Evolutionary conservation across 139 green algal genomes (phyloP).

Genomic region (Pseudopediastrum boryanum): DNA sequence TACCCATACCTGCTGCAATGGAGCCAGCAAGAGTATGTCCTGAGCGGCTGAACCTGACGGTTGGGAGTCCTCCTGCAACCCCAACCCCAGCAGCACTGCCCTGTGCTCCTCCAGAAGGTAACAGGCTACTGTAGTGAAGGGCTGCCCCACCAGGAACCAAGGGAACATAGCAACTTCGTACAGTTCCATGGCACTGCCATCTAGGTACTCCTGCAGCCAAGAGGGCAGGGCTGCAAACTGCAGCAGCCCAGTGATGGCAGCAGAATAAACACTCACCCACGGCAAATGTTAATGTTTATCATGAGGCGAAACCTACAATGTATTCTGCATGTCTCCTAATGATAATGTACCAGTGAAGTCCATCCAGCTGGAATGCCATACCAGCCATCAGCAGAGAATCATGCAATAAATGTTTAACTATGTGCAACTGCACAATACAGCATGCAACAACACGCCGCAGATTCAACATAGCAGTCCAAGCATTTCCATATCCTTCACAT

Average conservation of each 20-base stretch:
- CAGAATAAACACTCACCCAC: background rate
- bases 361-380: too few species aligned
- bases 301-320: too few species aligned
- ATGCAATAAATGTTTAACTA: too few species aligned
- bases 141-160: background rate
- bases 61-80: background rate
- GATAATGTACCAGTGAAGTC: too few species aligned
- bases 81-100: background rate
- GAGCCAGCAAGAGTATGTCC: background rate
- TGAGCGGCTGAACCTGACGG: background rate
- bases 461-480: too few species aligned
- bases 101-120: slow-evolving; percentile 1
- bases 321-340: too few species aligned
- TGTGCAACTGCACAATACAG: too few species aligned
- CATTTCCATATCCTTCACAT: too few species aligned
- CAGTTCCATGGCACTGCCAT: slow-evolving; percentile 12
- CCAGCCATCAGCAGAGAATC: too few species aligned
- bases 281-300: too few species aligned
- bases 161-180: slow-evolving; percentile 17
- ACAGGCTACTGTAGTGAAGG: background rate
- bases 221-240: background rate
- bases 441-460: too few species aligned
- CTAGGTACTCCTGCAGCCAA: slow-evolving; percentile 28
- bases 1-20: background rate
- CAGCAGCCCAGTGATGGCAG: background rate